Percentiles rank a stretch among this genome's conserved stretches.
These are phyloP conservation scores for Pelargonium hybrid DNA, from an alignment of 441 rosid genomes.

Conservation along the genomic window DNA sequence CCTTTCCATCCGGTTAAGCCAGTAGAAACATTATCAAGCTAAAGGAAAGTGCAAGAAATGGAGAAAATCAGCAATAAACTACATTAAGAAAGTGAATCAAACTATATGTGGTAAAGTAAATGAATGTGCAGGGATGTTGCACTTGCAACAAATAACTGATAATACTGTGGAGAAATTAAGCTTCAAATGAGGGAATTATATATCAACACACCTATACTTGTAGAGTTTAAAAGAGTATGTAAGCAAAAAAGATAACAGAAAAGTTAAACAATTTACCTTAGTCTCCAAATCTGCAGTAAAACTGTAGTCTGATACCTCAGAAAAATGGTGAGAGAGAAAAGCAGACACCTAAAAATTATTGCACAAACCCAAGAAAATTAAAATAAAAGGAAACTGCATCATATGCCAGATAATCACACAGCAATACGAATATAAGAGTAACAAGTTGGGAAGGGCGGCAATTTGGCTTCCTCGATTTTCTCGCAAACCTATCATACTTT, in stretches of 20 bases:
- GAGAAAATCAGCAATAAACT: neutral
- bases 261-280: slow-evolving; percentile 46
- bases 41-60: neutral
- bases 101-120: too few species aligned
- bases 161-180: neutral
- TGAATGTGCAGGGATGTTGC: neutral
- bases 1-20: slow-evolving; percentile 2
- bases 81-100: neutral
- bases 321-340: slow-evolving; percentile 78
- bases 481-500: neutral
- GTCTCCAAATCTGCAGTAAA: slow-evolving; percentile 99
- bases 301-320: slow-evolving; percentile 91
- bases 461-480: neutral
- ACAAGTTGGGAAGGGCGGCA: neutral
- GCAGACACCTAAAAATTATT: slow-evolving; percentile 62
- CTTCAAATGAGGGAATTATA: neutral
- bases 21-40: slow-evolving; percentile 6
- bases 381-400: slow-evolving; percentile 4
- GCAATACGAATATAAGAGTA: neutral
- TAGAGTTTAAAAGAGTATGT: too few species aligned
- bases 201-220: neutral
- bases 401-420: slow-evolving; percentile 7
- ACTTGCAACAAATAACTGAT: neutral
- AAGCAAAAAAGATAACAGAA: neutral
- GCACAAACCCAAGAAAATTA: slow-evolving; percentile 16